Evolutionary conservation across 139 green algal species (phyloP).

Genomic region (Micromonas pusilla): DNA sequence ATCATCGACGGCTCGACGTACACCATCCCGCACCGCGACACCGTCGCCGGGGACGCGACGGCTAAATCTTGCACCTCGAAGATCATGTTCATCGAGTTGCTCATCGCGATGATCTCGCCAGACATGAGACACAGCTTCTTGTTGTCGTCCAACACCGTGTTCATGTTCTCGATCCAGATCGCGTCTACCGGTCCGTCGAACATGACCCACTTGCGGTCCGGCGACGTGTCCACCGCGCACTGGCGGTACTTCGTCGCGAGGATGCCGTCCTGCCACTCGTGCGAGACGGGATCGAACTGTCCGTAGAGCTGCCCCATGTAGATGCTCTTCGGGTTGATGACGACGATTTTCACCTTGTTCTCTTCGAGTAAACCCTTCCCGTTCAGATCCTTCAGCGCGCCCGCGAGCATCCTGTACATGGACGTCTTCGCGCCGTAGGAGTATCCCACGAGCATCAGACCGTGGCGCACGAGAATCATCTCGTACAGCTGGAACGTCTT

Average conservation of each 20-base stretch:
- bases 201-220: conserved; percentile 50
- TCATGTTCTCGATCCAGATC: conserved; percentile 85
- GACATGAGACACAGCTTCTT: conserved; percentile 75
- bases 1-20: conserved; percentile 69
- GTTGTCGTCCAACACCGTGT: conserved; percentile 82
- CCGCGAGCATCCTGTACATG: conserved; percentile 28
- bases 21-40: conserved; percentile 72
- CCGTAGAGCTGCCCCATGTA: conserved; percentile 80
- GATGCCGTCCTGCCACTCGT: conserved; percentile 76
- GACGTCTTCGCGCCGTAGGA: conserved; percentile 57
- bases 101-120: conserved; percentile 74
- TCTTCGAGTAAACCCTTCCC: conserved; percentile 31
- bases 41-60: conserved; percentile 65
- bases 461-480: conserved; percentile 72
- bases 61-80: conserved; percentile 74
- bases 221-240: conserved; percentile 44
- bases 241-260: conserved; percentile 58
- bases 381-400: conserved; percentile 50
- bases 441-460: conserved; percentile 70
- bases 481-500: conserved; percentile 73
- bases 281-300: conserved; percentile 51
- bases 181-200: conserved; percentile 73
- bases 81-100: conserved; percentile 70
- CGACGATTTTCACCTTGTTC: conserved; percentile 19
- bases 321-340: conserved; percentile 72